Evolutionary conservation across 2,329 filamentous ascomycete species (phyloP).

Genomic region (Coniochaeta hoffmannii): DNA sequence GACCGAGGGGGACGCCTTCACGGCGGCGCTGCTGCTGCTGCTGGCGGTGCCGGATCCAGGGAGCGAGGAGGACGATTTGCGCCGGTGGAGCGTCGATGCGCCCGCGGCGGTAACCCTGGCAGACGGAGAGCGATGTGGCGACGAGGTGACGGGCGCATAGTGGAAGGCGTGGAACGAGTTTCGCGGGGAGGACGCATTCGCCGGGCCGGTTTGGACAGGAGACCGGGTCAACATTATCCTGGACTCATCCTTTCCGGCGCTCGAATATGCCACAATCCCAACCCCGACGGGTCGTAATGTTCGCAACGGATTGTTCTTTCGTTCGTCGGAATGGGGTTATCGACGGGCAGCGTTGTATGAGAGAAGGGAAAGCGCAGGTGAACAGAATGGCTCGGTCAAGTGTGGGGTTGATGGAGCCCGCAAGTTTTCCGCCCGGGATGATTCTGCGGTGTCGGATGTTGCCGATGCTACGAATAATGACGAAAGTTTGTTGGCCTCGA

Average conservation of each 20-base stretch:
- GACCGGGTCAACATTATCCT: conserved; percentile 54
- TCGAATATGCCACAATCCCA: not conserved
- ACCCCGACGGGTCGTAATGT: conserved; percentile 1
- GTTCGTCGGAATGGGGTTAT: not conserved
- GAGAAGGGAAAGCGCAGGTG: not conserved
- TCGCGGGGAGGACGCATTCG: conserved; percentile 40
- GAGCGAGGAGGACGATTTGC: conserved; percentile 12
- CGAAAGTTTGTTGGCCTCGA: not conserved
- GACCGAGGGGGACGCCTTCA: conserved; percentile 10
- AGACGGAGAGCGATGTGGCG: conserved; percentile 33
- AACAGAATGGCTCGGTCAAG: not conserved
- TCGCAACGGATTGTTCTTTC: not conserved
- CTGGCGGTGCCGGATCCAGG: conserved; percentile 7
- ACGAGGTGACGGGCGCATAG: conserved; percentile 38
- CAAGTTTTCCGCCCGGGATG: not conserved
- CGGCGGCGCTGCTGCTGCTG: conserved; percentile 8
- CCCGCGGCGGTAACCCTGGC: conserved; percentile 25
- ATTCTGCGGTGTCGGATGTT: not conserved
- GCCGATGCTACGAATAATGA: not conserved
- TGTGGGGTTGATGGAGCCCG: not conserved
- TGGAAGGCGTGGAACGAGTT: conserved; percentile 32
- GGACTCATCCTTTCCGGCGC: conserved; percentile 35
- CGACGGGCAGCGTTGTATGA: not conserved
- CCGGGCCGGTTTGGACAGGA: conserved; percentile 40
- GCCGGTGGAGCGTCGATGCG: conserved; percentile 14